Base-by-base conservation (phyloP, 441 rosid genomes). In the Adansonia gregorii region DNA sequence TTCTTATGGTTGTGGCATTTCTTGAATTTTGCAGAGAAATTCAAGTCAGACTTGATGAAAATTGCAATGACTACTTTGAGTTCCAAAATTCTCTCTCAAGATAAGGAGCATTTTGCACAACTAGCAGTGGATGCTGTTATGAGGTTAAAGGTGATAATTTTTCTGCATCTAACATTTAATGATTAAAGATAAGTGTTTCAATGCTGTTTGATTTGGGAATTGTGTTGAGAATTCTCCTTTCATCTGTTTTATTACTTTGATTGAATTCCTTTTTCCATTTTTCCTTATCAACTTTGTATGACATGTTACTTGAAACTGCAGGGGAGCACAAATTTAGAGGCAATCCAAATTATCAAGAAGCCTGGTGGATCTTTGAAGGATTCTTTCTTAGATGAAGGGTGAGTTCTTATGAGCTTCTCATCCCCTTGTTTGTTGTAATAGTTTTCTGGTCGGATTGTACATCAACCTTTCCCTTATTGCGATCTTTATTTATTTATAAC, bases 311-410 rank as follows among this genome's bases (percentile, higher is more conserved):
- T 7, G 64, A 20, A 74, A 77, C 75, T 78, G 79, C 87, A 95
- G 98, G 98, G 98, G 48, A 93, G 98, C 88, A 94, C 98, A 73
- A 94, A 94, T 81, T 83, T 94, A 77, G 98, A 94, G 82, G 72
- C 98, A 55, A 93, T 94, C 83, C 98, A 94, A 73, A 94, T 94
- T 78, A 93, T 94, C 83, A 94, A 93, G 90, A 94, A 94, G 84
- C 97, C 97, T 22, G 98, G 98, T 78, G 98, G 98, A 67, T 91
- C 97, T 24, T 84, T 93, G 22, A 91, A 51, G 77, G 98, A 92
- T 88, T 94, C 98, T 46, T 94, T 94, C 87, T 85, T 94, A 81
- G 98, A 93, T 89, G 98, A 94, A 86, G 98, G 98, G 98, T 93
- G 81, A 79, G 89, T 71, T 48, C 48, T n/a, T 73, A 22, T 70